Evolutionary conservation across 2,329 filamentous ascomycete genomes (phyloP), one percentile per base, ranked within the genome.

Genomic region (Falciphora oryzae): DNA sequence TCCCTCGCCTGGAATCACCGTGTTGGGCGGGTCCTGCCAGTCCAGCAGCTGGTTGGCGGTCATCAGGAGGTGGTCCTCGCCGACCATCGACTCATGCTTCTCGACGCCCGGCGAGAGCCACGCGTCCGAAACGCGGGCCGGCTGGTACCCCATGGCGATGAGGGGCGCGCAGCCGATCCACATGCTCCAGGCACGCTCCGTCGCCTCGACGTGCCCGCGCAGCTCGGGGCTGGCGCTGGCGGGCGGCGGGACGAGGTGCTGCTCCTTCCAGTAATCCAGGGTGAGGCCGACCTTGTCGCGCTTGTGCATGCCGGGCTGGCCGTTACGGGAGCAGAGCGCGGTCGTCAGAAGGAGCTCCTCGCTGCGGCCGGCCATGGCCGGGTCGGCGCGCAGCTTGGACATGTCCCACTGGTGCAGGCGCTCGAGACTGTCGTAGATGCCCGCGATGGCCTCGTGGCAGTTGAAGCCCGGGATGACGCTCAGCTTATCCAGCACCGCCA

Each of bases 221-320:
- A 78, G 74, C 25, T 75, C 73, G 5, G 22, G 27, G 60, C 75
- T 11, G 14, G 13, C 29, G 4, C 50, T 62, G 4, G 65, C 65
- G 8, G 50, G 53, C 32, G 27, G 32, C 25, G 31, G 25, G 22
- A 85, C 74, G 60, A 83, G 79, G 60, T 84, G 81, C 64, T 81
- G 78, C 69, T 89, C 83, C 74, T 86, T 88, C 91, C 91, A 95
- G 73, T 94, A 96, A 68, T 92, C 89, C 56, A 95, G 70, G 61
- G 84, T 86, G 65, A 94, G 77, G 1, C 92, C 92, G 31, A 94
- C 78, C 62, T 83, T 84, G 28, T 83, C 82, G 62, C 86, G 81
- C 18, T 83, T 82, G 75, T 95, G 90, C 83, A 94, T 89, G 35
- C 82, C 78, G 0, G 91, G 91, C 35, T 81, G 81, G 2, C 91